A percentile compares a stretch with the other conserved stretches of the same genome.
Evolutionary conservation across 306 rosid species (phyloP).

Genomic region (Trichosanthes cucumerina): DNA sequence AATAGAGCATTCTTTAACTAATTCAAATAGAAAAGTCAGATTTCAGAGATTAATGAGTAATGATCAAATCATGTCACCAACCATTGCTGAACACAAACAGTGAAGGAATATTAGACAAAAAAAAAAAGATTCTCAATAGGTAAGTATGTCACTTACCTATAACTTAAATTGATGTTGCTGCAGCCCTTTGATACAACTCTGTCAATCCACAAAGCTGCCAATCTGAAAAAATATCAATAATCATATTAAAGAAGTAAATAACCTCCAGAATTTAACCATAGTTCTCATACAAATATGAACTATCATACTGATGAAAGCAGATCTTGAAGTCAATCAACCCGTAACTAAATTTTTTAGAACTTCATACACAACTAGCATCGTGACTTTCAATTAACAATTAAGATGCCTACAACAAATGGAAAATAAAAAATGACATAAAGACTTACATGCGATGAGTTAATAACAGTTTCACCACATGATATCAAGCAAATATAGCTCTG

Average conservation of each 20-base stretch:
- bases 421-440: background rate
- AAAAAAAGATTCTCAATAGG: background rate
- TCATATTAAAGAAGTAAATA: background rate
- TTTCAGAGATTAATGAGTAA: background rate
- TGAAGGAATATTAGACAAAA: background rate
- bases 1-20: background rate
- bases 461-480: background rate
- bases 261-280: background rate
- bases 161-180: slow-evolving; percentile 10
- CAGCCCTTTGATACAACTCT: slow-evolving; percentile 1
- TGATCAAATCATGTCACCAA: background rate
- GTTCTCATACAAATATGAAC: background rate
- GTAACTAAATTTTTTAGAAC: background rate
- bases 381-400: background rate
- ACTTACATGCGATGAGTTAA: background rate
- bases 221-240: background rate
- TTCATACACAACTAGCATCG: background rate
- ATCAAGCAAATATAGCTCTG: background rate
- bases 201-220: slow-evolving; percentile 3
- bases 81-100: background rate
- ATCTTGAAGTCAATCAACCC: background rate
- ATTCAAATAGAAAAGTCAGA: background rate
- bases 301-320: background rate
- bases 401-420: background rate
- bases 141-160: background rate